phyloP scores from a whole-genome alignment of 1,284 basidiomycete genomes.

The Taiwanofungus camphoratus region DNA sequence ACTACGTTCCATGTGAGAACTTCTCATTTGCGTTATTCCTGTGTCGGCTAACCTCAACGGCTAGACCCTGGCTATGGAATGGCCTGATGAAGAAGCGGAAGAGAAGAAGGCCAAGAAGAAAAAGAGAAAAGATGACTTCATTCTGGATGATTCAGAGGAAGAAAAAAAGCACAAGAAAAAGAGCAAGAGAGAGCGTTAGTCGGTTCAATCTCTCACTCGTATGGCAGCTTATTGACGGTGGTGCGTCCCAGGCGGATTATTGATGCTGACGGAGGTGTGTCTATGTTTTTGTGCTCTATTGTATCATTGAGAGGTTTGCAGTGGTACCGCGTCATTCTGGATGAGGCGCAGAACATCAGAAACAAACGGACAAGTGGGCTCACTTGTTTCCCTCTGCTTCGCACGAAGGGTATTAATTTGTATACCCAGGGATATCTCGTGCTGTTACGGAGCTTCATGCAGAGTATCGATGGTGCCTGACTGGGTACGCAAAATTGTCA shows the following conservation, averaged over 20 bases:
- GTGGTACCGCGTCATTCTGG: conserved; percentile 56
- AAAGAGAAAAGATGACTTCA: conserved; percentile 31
- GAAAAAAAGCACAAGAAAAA: conserved; percentile 22
- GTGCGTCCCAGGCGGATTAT: conserved; percentile 31
- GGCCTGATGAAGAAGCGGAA: conserved; percentile 47
- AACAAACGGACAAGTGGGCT: conserved; percentile 36
- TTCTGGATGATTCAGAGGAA: conserved; percentile 31
- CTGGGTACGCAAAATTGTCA: conserved; percentile 37
- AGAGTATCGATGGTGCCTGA: conserved; percentile 62
- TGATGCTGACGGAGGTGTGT: conserved; percentile 43
- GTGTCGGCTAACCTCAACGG: not conserved
- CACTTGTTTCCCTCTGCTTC: not conserved
- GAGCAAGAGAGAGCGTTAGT: conserved; percentile 29
- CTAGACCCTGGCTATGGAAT: conserved; percentile 53
- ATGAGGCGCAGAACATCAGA: conserved; percentile 65
- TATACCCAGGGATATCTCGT: conserved; percentile 40
- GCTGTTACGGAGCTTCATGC: conserved; percentile 48
- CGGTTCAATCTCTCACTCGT: not conserved
- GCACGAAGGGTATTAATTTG: not conserved
- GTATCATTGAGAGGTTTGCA: conserved; percentile 30
- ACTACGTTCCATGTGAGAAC: conserved; percentile 48
- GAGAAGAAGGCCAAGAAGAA: conserved; percentile 34
- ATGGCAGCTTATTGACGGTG: not conserved
- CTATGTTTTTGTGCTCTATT: not conserved
- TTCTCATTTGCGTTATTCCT: conserved; percentile 1